Conservation (phyloP, 306 rosid species). For the Trifolium fragiferum region DNA sequence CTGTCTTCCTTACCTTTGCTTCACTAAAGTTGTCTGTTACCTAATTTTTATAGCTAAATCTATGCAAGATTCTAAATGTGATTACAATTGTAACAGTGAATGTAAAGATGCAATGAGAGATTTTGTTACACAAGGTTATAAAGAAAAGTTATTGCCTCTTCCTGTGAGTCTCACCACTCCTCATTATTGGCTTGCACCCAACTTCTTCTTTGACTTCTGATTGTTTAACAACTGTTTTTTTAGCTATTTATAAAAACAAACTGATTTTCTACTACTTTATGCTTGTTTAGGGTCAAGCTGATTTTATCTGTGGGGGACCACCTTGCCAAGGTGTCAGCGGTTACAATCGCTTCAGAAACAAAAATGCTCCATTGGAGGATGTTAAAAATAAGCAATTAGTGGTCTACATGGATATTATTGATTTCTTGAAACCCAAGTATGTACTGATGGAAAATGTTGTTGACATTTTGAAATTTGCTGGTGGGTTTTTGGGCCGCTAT, state of each 20-base stretch:
- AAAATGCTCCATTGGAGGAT: slow-evolving; percentile 59
- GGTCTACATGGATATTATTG: slow-evolving; percentile 72
- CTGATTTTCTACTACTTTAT: not conserved
- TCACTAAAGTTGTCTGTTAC: not conserved
- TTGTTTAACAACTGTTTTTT: not conserved
- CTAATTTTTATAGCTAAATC: not conserved
- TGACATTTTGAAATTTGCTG: slow-evolving; percentile 69
- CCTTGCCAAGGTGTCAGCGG: slow-evolving; percentile 95
- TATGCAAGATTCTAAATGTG: slow-evolving; percentile 21
- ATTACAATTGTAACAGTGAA: slow-evolving; percentile 40
- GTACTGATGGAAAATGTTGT: slow-evolving; percentile 90
- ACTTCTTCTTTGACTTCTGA: not conserved
- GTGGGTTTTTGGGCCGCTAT: slow-evolving; percentile 77
- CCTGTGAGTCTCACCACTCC: slow-evolving; percentile 44
- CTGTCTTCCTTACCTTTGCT: not conserved
- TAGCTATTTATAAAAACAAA: too few species aligned
- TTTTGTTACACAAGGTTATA: slow-evolving; percentile 47
- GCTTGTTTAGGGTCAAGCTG: slow-evolving; percentile 69
- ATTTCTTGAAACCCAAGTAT: slow-evolving; percentile 62
- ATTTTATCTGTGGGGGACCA: slow-evolving; percentile 89
- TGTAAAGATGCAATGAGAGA: slow-evolving; percentile 44
- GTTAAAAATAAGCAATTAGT: slow-evolving; percentile 59
- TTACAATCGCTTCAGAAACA: slow-evolving; percentile 72
- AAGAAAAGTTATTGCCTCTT: slow-evolving; percentile 52
- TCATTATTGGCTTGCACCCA: not conserved